Evolutionary conservation across 108 stramenopile species (phyloP).

Genomic region (Nitzschia sp.): DNA sequence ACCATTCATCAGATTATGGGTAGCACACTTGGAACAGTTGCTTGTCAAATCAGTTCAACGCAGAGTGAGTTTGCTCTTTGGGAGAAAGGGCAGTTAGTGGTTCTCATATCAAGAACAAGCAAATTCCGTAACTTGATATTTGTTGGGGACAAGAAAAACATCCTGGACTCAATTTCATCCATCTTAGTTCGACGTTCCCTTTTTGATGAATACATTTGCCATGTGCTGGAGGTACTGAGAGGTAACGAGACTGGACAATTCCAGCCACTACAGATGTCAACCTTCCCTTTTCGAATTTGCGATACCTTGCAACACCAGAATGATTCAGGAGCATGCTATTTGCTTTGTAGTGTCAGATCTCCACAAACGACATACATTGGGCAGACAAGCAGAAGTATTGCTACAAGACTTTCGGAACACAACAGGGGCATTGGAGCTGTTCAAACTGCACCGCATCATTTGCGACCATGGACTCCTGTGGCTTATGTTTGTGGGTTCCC

Average conservation of each 20-base stretch:
- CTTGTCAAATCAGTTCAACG: background rate
- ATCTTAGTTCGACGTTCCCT: background rate
- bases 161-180: background rate
- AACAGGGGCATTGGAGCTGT: background rate
- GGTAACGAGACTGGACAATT: background rate
- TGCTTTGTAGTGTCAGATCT: background rate
- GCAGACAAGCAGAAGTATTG: background rate
- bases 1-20: background rate
- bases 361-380: background rate
- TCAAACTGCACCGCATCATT: background rate
- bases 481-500: background rate
- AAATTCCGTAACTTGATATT: background rate
- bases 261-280: background rate
- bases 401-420: background rate
- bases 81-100: background rate
- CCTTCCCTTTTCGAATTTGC: background rate
- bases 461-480: background rate
- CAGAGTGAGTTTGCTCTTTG: background rate
- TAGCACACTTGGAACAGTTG: background rate
- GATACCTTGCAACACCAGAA: background rate
- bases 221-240: background rate
- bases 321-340: background rate
- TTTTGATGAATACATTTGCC: background rate
- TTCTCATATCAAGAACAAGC: background rate
- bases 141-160: background rate